phyloP scores from a whole-genome alignment of 495 filamentous ascomycete genomes.

The Penicillium paxilli region DNA sequence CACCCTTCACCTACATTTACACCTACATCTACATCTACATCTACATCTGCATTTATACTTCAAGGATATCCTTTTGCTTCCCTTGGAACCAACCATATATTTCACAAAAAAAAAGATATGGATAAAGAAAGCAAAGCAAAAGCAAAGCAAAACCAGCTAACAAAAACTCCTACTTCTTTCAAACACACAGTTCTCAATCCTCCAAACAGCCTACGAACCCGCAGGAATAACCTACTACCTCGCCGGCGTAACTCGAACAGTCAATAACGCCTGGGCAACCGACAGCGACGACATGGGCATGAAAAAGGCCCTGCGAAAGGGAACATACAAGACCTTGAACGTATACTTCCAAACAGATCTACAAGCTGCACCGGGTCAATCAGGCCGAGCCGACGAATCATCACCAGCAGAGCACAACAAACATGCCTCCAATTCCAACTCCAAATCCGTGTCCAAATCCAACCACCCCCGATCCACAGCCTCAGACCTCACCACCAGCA shows the following conservation, averaged over 20 bases:
- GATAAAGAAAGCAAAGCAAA: too few relatives aligned
- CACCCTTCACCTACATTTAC: neutral
- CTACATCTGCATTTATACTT: too few relatives aligned
- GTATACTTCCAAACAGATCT: slow-evolving; percentile 55
- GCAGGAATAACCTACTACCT: slow-evolving; percentile 54
- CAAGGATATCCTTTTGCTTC: too few relatives aligned
- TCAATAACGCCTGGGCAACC: slow-evolving; percentile 70
- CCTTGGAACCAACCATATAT: too few relatives aligned
- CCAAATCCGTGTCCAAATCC: neutral
- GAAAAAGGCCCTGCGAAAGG: slow-evolving; percentile 62
- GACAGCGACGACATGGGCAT: slow-evolving; percentile 60
- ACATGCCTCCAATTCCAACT: neutral
- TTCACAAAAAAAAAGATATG: too few relatives aligned
- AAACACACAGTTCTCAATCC: slow-evolving; percentile 39
- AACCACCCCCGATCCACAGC: neutral
- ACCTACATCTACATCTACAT: too few relatives aligned
- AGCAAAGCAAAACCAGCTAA: too few relatives aligned
- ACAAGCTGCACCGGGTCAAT: slow-evolving; percentile 23
- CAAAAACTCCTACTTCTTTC: too few relatives aligned
- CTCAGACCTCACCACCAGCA: slow-evolving; percentile 27
- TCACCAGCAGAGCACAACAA: too few relatives aligned
- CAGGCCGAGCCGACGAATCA: too few relatives aligned
- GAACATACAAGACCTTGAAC: slow-evolving; percentile 49
- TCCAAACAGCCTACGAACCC: slow-evolving; percentile 44
- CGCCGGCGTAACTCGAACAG: slow-evolving; percentile 68